These are phyloP conservation scores for Ramaria sp. DNA, from an alignment of 768 basidiomycete genomes.

Conservation along the genomic window DNA sequence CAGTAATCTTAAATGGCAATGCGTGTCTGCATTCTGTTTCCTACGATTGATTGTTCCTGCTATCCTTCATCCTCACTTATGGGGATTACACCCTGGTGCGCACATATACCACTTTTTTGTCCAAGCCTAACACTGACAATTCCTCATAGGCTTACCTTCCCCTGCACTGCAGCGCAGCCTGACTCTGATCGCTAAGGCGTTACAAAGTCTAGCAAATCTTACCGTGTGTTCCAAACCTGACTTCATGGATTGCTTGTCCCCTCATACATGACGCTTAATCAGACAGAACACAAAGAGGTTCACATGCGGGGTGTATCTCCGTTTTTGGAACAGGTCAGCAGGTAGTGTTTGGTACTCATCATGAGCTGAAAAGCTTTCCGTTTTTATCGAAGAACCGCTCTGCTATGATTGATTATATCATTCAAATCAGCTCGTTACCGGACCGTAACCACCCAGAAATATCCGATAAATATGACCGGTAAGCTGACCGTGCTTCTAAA, in stretches of 20 bases:
- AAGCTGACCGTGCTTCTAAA: conserved; percentile 14
- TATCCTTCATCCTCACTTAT: conserved; percentile 79
- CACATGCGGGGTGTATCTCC: conserved; percentile 3
- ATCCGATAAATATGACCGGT: conserved; percentile 7
- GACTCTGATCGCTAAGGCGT: conserved; percentile 78
- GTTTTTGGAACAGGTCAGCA: conserved; percentile 7
- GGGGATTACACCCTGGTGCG: conserved; percentile 65
- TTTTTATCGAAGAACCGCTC: background rate
- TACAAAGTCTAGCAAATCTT: conserved; percentile 82
- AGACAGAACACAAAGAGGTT: conserved; percentile 7
- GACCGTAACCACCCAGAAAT: conserved; percentile 3
- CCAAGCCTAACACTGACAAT: conserved; percentile 12
- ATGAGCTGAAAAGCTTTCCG: background rate
- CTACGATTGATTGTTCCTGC: conserved; percentile 85
- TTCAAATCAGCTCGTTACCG: conserved; percentile 12
- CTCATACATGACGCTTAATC: background rate
- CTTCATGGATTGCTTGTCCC: background rate
- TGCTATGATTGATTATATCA: conserved; percentile 61
- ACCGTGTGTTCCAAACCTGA: conserved; percentile 31
- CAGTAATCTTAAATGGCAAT: conserved; percentile 59
- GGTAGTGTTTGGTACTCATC: background rate
- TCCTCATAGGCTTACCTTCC: conserved; percentile 49
- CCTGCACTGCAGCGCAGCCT: conserved; percentile 65
- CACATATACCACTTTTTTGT: background rate
- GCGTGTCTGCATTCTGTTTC: conserved; percentile 84